A percentile compares a stretch with the other conserved stretches of the same genome.
Conservation (phyloP, 345 rosid species). For the Hibiscus trionum region DNA sequence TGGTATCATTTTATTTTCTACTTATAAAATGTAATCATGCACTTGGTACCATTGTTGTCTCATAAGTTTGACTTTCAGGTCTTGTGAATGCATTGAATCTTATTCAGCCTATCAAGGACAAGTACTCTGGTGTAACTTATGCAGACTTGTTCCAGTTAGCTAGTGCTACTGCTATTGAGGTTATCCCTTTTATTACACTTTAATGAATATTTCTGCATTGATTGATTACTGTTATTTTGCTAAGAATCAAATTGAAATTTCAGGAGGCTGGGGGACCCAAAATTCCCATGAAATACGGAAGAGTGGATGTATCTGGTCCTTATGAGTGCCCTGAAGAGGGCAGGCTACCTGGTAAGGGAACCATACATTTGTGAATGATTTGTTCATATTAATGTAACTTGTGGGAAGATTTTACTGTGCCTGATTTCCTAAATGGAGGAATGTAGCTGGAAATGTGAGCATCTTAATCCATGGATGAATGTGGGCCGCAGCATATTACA, state of each 20-base stretch:
- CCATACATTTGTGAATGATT: background rate
- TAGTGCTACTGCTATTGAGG: slow-evolving; percentile 91
- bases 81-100: slow-evolving; percentile 77
- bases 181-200: slow-evolving; percentile 14
- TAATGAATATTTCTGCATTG: no score
- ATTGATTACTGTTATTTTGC: background rate
- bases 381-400: background rate
- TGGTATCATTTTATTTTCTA: slow-evolving; percentile 33
- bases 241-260: slow-evolving; percentile 13
- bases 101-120: slow-evolving; percentile 73
- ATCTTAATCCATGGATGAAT: no score
- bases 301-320: slow-evolving; percentile 72
- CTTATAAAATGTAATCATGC: no score
- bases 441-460: no score
- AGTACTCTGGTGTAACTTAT: slow-evolving; percentile 64
- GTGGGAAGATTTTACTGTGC: no score
- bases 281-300: slow-evolving; percentile 89
- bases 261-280: slow-evolving; percentile 98
- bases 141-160: slow-evolving; percentile 97
- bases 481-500: no score
- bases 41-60: no score
- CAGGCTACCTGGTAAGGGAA: slow-evolving; percentile 84
- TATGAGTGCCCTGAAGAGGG: slow-evolving; percentile 94
- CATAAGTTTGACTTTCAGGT: slow-evolving; percentile 38
- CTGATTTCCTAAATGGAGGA: no score